Conservation (phyloP, 2,329 filamentous ascomycete genomes). For the Penicillium sp. region DNA sequence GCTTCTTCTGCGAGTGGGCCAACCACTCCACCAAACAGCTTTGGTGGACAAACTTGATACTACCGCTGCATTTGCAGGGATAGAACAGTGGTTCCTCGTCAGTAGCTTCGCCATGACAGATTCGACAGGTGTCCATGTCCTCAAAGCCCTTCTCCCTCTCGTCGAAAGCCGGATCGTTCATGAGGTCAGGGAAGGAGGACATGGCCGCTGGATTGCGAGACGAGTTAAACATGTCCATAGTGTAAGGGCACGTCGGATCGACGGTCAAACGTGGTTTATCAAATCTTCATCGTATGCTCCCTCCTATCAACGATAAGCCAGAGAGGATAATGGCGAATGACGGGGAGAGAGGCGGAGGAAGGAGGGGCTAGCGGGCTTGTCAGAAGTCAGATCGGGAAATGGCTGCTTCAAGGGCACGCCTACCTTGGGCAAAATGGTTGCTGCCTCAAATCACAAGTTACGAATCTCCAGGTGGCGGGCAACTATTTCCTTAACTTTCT, state of each 20-base stretch:
- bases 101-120: conserved; percentile 86
- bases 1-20: conserved; percentile 97
- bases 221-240: conserved; percentile 29
- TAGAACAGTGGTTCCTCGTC: conserved; percentile 84
- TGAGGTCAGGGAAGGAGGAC: conserved; percentile 46
- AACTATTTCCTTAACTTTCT: background rate
- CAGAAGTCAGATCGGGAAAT: background rate
- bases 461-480: background rate
- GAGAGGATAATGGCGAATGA: conserved; percentile 1
- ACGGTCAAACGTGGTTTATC: conserved; percentile 17
- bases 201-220: conserved; percentile 17
- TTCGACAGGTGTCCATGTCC: conserved; percentile 83
- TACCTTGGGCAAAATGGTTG: background rate
- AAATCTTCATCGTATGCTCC: conserved; percentile 25
- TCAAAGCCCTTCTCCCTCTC: conserved; percentile 39
- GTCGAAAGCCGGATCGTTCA: conserved; percentile 54
- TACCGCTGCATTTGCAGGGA: conserved; percentile 97
- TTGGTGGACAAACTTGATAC: conserved; percentile 97
- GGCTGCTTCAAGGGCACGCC: background rate
- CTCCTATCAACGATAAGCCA: background rate
- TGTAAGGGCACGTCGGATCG: conserved; percentile 15
- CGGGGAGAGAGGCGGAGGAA: background rate
- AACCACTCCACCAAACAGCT: conserved; percentile 99
- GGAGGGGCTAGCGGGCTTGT: background rate
- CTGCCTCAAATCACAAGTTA: background rate